phyloP scores from a whole-genome alignment of 495 filamentous ascomycete genomes.

The Talaromyces ruber region DNA sequence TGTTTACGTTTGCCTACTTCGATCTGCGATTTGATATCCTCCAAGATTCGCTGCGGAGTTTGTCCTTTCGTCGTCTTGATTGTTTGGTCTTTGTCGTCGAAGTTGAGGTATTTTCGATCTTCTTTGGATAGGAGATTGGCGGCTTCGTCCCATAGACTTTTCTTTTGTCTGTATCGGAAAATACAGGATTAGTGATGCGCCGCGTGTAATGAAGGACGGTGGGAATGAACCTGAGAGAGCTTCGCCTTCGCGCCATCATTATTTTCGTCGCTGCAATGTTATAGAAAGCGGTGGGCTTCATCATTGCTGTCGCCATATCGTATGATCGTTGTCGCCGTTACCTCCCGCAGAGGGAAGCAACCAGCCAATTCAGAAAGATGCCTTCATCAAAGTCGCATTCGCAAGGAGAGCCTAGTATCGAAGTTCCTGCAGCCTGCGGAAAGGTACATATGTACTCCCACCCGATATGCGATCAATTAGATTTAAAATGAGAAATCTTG shows the following conservation, averaged over 20 bases:
- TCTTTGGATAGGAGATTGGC: background rate
- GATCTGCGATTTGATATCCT: background rate
- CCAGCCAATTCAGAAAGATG: background rate
- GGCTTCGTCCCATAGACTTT: slow-evolving; percentile 4
- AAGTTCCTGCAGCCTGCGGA: background rate
- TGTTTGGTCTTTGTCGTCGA: background rate
- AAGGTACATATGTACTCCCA: background rate
- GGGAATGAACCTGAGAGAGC: background rate
- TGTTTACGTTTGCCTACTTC: slow-evolving; percentile 9
- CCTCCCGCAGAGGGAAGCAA: background rate
- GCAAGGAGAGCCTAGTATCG: background rate
- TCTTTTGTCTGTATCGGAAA: background rate
- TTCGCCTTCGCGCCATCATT: background rate
- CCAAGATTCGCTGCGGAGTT: background rate
- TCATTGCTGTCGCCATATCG: background rate
- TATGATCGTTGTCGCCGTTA: background rate
- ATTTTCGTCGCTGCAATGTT: background rate
- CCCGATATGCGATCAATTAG: background rate
- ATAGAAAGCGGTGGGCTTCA: background rate
- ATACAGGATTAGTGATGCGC: background rate
- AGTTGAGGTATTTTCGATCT: slow-evolving; percentile 3
- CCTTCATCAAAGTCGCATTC: background rate
- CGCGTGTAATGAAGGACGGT: background rate
- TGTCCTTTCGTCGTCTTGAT: background rate
- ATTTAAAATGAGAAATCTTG: background rate